These are phyloP conservation scores for Auxenochlorella protothecoides DNA, from an alignment of 139 green algal species.

Conservation along the genomic window DNA sequence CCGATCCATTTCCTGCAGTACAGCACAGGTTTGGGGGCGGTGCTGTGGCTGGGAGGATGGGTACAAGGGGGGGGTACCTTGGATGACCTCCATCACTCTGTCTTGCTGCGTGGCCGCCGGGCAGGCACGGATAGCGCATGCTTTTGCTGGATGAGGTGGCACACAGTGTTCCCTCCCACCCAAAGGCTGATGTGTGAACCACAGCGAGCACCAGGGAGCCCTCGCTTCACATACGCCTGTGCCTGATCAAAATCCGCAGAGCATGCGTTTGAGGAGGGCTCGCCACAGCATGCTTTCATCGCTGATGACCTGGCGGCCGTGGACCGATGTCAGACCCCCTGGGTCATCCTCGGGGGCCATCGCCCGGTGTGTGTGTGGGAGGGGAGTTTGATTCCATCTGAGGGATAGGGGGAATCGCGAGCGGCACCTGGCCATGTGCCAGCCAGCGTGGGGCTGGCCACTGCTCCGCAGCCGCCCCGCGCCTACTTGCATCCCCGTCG, in stretches of 20 bases:
- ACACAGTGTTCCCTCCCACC: too few relatives aligned
- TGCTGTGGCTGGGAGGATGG: too few relatives aligned
- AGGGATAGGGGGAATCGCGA: not conserved
- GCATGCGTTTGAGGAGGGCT: slow-evolving; percentile 46
- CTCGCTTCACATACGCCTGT: too few relatives aligned
- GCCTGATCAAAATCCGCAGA: slow-evolving; percentile 23
- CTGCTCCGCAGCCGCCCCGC: not conserved
- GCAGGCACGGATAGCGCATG: too few relatives aligned
- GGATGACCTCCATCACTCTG: too few relatives aligned
- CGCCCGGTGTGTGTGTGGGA: slow-evolving; percentile 30
- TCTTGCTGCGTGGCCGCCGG: too few relatives aligned
- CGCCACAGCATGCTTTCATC: slow-evolving; percentile 30
- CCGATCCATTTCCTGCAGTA: slow-evolving; percentile 70
- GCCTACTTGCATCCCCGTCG: not conserved
- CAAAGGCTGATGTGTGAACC: too few relatives aligned
- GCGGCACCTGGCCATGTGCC: slow-evolving; percentile 24
- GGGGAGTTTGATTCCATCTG: too few relatives aligned
- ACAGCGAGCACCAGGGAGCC: too few relatives aligned
- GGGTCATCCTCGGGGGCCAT: slow-evolving; percentile 58
- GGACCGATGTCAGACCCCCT: slow-evolving; percentile 49
- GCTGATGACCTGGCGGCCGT: slow-evolving; percentile 31
- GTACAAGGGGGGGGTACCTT: not conserved
- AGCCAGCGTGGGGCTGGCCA: not conserved
- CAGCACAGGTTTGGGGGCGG: slow-evolving; percentile 23
- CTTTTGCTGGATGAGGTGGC: too few relatives aligned